Conservation (phyloP, 78 protist genomes). For the Dictyostelium capitatum region DNA sequence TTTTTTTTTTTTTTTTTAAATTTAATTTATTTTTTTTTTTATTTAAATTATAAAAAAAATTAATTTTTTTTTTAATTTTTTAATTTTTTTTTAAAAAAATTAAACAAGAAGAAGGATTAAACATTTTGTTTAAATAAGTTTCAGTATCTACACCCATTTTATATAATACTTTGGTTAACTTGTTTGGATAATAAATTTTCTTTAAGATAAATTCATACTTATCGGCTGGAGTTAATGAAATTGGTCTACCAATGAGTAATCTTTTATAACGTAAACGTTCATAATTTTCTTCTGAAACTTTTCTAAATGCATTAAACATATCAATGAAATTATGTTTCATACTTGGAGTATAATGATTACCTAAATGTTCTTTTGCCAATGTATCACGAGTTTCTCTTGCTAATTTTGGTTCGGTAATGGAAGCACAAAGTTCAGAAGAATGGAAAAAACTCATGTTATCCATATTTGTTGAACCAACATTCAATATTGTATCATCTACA, state of each 20-base stretch:
- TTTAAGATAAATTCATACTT: slow-evolving; percentile 64
- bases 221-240: slow-evolving; percentile 38
- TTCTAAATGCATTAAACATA: slow-evolving; percentile 67
- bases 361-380: slow-evolving; percentile 83
- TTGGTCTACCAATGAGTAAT: slow-evolving; percentile 68
- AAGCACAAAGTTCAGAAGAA: slow-evolving; percentile 70
- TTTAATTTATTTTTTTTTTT: too few relatives aligned
- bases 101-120: slow-evolving; percentile 59
- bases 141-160: slow-evolving; percentile 78
- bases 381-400: slow-evolving; percentile 72
- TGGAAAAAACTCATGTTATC: slow-evolving; percentile 85
- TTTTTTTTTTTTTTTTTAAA: too few relatives aligned
- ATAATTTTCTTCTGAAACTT: slow-evolving; percentile 52
- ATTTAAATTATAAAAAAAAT: too few relatives aligned
- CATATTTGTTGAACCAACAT: slow-evolving; percentile 85
- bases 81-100: slow-evolving; percentile 47
- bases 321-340: slow-evolving; percentile 44
- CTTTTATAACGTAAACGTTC: slow-evolving; percentile 53
- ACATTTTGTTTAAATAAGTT: slow-evolving; percentile 37
- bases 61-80: too few relatives aligned
- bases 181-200: slow-evolving; percentile 73
- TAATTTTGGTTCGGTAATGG: slow-evolving; percentile 50
- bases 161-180: slow-evolving; percentile 48
- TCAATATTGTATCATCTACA: slow-evolving; percentile 75
- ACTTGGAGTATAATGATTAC: slow-evolving; percentile 13